These are phyloP conservation scores for Psilocybe cyanescens DNA, from an alignment of 768 basidiomycete genomes.

Conservation along the genomic window DNA sequence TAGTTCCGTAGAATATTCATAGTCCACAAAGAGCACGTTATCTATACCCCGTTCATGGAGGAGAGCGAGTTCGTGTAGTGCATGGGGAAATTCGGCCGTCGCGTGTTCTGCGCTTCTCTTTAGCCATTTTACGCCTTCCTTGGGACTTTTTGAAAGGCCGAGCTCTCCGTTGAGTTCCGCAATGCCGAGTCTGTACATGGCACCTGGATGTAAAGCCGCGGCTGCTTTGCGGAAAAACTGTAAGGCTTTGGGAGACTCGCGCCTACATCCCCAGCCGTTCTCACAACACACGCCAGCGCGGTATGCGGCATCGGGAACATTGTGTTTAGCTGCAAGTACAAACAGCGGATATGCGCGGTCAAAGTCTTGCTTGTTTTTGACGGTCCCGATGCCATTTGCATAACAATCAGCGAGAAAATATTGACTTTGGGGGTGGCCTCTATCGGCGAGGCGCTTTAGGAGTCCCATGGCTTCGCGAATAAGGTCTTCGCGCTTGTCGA, in stretches of 20 bases:
- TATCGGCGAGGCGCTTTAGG: constrained; percentile 89
- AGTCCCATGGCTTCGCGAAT: constrained; percentile 85
- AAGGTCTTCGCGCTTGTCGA: constrained; percentile 86
- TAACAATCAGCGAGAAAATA: constrained; percentile 99
- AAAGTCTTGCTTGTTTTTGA: constrained; percentile 91
- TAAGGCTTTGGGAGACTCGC: constrained; percentile 89
- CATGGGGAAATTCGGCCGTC: constrained; percentile 95
- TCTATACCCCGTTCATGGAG: constrained; percentile 98
- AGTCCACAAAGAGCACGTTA: constrained; percentile 96
- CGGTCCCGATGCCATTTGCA: constrained; percentile 96
- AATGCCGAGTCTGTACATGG: constrained; percentile 96
- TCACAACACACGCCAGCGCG: constrained; percentile 98
- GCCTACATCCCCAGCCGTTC: constrained; percentile 97
- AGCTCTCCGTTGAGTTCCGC: constrained; percentile 97
- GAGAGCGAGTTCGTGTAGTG: constrained; percentile 91
- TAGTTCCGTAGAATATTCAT: constrained; percentile 93
- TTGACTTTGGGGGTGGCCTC: constrained; percentile 93
- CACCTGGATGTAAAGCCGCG: constrained; percentile 88
- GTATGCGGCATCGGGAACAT: constrained; percentile 94
- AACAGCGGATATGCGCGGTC: constrained; percentile 97
- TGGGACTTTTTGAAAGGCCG: constrained; percentile 81
- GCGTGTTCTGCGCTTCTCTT: constrained; percentile 95
- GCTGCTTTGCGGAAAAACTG: constrained; percentile 95
- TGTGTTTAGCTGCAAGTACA: constrained; percentile 94
- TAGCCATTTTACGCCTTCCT: constrained; percentile 98